phyloP scores from a whole-genome alignment of 305 asterid genomes.

The Withania somnifera region DNA sequence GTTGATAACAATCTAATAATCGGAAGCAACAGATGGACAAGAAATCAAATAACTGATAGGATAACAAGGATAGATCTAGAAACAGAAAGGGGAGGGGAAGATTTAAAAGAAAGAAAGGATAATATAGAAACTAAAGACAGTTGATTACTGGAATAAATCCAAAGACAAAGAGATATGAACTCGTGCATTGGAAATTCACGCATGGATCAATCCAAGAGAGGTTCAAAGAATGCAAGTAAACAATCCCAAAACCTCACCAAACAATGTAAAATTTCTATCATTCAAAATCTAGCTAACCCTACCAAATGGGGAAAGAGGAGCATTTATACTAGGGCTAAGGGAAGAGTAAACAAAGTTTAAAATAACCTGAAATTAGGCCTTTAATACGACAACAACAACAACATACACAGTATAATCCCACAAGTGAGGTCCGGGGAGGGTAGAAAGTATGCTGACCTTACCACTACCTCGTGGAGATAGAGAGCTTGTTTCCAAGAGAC shows the following conservation, averaged over 20 bases:
- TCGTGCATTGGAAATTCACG: background rate
- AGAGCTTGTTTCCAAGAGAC: too few species aligned
- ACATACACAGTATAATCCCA: too few species aligned
- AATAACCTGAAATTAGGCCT: background rate
- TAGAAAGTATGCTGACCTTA: too few species aligned
- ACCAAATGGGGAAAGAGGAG: background rate
- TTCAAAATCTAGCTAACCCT: background rate
- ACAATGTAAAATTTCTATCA: background rate
- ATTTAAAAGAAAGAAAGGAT: background rate
- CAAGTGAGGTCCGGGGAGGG: too few species aligned
- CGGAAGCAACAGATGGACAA: background rate
- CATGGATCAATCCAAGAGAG: background rate
- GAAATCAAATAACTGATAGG: background rate
- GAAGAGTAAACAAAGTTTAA: background rate
- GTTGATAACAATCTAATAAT: background rate
- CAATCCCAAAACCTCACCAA: background rate
- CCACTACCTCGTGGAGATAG: too few species aligned
- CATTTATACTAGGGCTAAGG: background rate
- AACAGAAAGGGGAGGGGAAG: background rate
- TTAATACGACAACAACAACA: too few species aligned
- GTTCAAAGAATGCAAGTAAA: background rate
- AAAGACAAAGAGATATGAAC: background rate
- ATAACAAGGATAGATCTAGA: background rate
- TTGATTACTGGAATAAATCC: background rate
- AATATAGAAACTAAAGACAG: background rate